Conservation (phyloP, 1,139 yeast genomes). For the Ashbya aceris region DNA sequence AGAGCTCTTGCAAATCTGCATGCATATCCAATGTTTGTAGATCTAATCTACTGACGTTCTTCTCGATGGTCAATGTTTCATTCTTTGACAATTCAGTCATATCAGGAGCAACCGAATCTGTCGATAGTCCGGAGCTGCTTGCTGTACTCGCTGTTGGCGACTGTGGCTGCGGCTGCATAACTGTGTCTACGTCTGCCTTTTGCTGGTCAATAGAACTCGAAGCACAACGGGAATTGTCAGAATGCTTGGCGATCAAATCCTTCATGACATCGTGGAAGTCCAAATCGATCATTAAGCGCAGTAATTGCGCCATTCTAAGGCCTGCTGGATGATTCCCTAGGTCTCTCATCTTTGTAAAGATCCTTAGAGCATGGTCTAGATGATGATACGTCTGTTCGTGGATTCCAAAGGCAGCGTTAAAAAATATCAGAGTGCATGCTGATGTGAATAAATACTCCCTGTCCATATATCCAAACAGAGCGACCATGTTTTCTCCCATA, state of each 20-base stretch:
- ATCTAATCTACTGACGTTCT: slow-evolving; percentile 24
- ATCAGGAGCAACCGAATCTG: slow-evolving; percentile 11
- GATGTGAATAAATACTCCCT: slow-evolving; percentile 77
- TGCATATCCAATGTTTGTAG: slow-evolving; percentile 16
- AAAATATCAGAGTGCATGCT: slow-evolving; percentile 65
- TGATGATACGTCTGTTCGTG: slow-evolving; percentile 68
- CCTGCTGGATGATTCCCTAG: slow-evolving; percentile 76
- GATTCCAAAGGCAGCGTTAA: slow-evolving; percentile 76
- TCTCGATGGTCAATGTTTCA: slow-evolving; percentile 22
- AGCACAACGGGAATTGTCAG: slow-evolving; percentile 30
- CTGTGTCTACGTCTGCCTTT: slow-evolving; percentile 9
- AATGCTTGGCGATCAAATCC: slow-evolving; percentile 48
- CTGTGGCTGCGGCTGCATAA: slow-evolving; percentile 11
- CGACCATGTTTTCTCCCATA: slow-evolving; percentile 67
- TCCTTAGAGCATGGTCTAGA: slow-evolving; percentile 60
- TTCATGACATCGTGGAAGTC: slow-evolving; percentile 63
- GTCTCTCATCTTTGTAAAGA: slow-evolving; percentile 66
- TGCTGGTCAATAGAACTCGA: neutral
- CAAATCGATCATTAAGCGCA: slow-evolving; percentile 53
- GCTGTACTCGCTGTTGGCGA: slow-evolving; percentile 10
- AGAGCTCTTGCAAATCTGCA: slow-evolving; percentile 22
- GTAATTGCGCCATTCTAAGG: slow-evolving; percentile 58
- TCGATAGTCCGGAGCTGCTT: slow-evolving; percentile 3
- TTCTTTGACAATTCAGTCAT: slow-evolving; percentile 10
- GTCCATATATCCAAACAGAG: slow-evolving; percentile 83